phyloP scores from a whole-genome alignment of 2,329 filamentous ascomycete species.

The Xylaria sp. region DNA sequence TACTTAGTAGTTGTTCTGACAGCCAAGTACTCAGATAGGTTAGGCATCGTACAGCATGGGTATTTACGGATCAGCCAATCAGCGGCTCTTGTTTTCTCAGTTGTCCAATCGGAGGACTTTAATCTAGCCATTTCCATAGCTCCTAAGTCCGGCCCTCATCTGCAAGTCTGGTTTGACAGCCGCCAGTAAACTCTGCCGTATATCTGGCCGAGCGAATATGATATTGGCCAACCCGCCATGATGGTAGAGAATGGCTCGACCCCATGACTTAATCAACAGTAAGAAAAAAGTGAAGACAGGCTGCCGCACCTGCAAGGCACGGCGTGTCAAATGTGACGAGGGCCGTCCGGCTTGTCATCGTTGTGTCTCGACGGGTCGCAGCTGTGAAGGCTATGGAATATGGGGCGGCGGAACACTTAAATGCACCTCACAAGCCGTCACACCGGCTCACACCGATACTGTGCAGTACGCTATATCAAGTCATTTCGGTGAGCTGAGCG shows the following conservation, averaged over 20 bases:
- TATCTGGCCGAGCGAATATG: neutral
- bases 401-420: conserved; percentile 45
- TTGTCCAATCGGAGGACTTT: neutral
- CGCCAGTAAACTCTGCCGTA: neutral
- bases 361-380: conserved; percentile 47
- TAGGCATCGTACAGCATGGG: neutral
- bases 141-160: neutral
- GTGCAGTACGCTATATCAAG: conserved; percentile 20
- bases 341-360: conserved; percentile 44
- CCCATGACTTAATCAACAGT: neutral
- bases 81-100: neutral
- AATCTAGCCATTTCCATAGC: neutral
- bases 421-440: conserved; percentile 39
- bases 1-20: no score
- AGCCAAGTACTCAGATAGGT: no score
- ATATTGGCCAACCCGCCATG: neutral
- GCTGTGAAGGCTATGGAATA: conserved; percentile 49
- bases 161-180: neutral
- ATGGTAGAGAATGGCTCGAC: conserved; percentile 5
- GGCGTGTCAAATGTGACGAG: conserved; percentile 50
- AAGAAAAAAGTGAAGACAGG: conserved; percentile 44
- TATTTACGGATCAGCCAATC: neutral
- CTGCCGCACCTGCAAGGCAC: conserved; percentile 49
- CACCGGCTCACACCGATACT: neutral
- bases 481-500: conserved; percentile 31